phyloP scores from a whole-genome alignment of 78 protist genomes.

The Tieghemostelium lacteum region DNA sequence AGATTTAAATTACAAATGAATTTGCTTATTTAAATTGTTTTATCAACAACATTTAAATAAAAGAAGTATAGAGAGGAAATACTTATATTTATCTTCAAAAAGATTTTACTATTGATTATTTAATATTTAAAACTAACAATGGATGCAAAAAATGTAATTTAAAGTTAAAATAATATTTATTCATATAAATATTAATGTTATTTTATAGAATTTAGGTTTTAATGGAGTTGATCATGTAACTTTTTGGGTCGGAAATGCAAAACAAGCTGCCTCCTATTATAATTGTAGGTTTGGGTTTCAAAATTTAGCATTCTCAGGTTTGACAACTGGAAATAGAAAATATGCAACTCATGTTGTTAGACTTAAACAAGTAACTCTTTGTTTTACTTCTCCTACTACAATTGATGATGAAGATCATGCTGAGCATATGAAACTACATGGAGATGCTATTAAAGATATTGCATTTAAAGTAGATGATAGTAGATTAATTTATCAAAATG shows the following conservation, averaged over 20 bases:
- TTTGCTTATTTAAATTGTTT: too few relatives aligned
- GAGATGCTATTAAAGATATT: slow-evolving; percentile 90
- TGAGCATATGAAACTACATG: slow-evolving; percentile 74
- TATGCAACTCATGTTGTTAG: slow-evolving; percentile 81
- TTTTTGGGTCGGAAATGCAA: slow-evolving; percentile 92
- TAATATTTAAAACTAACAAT: too few relatives aligned
- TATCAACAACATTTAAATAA: too few relatives aligned
- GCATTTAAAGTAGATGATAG: slow-evolving; percentile 86
- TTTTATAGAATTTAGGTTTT: neutral
- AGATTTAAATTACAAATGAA: too few relatives aligned
- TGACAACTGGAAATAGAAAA: slow-evolving; percentile 86
- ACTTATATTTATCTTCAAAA: too few relatives aligned
- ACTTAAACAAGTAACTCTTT: slow-evolving; percentile 41
- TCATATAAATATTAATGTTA: too few relatives aligned
- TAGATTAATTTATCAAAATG: slow-evolving; percentile 63
- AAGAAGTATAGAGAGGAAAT: too few relatives aligned
- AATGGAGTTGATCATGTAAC: slow-evolving; percentile 79
- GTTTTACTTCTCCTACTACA: slow-evolving; percentile 13
- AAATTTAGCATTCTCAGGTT: slow-evolving; percentile 80
- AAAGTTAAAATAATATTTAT: too few relatives aligned
- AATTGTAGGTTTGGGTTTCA: slow-evolving; percentile 85
- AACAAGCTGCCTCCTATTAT: slow-evolving; percentile 88
- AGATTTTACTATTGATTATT: too few relatives aligned
- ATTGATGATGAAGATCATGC: slow-evolving; percentile 42
- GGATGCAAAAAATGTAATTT: too few relatives aligned